Evolutionary conservation across 306 rosid species (phyloP), one percentile per base, ranked within the genome.

Genomic region (Datisca glomerata): DNA sequence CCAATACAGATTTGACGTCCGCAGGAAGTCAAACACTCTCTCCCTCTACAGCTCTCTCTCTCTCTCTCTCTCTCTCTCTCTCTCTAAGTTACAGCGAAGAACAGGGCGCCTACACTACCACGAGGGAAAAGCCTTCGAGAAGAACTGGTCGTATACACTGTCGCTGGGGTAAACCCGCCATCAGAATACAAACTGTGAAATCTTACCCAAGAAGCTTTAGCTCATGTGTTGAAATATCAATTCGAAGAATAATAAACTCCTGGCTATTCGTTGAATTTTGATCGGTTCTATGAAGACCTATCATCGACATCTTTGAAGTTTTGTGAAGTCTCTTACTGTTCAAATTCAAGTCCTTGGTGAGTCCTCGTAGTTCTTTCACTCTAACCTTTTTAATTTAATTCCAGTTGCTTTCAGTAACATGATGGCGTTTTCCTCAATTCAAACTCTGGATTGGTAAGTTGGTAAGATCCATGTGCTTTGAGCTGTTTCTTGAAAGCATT

Each of bases 1-100:
- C 72, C 47, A 87, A 87, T 87, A 79, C 68, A 64, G 54, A 44
- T 65, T 87, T 87, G 94, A 87, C 94, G 94, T 87, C 94, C 96
- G 85, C 87, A 65, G 69, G 75, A 71, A 62, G 58, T 21, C 66
- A 55, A 38, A 64, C 80, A 75, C 79, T 72, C 86, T 74, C 78
- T 63, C 73, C 43, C 65, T 31, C n/a, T n/a, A n/a, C n/a, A n/a
- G n/a, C n/a, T n/a, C n/a, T n/a, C n/a, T n/a, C n/a, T n/a, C n/a
- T n/a, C n/a, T n/a, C n/a, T n/a, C n/a, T n/a, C n/a, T n/a, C n/a
- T n/a, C n/a, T n/a, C 63, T 35, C 25, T 53, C 62, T 49, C 27
- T 52, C 46, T 46, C 70, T 51, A 22, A 19, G 62, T 24, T 63
- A 45, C 66, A 48, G 68, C 75, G 65, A 65, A 51, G 60, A 47